Conservation (phyloP, 768 basidiomycete species). For the Myochromella boudieri region DNA sequence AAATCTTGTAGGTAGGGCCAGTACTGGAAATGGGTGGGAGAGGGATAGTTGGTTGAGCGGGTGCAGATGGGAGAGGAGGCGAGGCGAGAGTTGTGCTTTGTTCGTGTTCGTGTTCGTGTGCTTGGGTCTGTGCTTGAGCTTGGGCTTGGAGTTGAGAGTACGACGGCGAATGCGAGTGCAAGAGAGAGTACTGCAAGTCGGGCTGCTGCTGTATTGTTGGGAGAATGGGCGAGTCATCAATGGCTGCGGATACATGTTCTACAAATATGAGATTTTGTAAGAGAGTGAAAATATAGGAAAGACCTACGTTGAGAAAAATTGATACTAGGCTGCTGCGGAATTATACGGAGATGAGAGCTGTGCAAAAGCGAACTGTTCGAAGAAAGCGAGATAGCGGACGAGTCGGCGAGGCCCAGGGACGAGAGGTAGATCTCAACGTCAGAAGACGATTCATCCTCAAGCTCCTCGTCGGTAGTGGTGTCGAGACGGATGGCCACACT, state of each 20-base stretch:
- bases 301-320: neutral
- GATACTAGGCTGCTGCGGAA: slow-evolving; percentile 1
- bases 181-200: too few relatives aligned
- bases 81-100: slow-evolving; percentile 9
- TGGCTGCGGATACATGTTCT: neutral
- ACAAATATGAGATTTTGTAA: neutral
- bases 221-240: slow-evolving; percentile 10
- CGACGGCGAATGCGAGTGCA: neutral
- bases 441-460: slow-evolving; percentile 16
- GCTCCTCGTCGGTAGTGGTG: slow-evolving; percentile 13
- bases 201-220: too few relatives aligned
- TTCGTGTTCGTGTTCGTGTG: neutral
- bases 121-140: slow-evolving; percentile 1
- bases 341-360: too few relatives aligned
- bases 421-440: slow-evolving; percentile 37
- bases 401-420: slow-evolving; percentile 30
- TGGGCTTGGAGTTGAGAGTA: neutral
- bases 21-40: slow-evolving; percentile 29
- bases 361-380: too few relatives aligned
- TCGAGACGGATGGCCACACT: slow-evolving; percentile 8
- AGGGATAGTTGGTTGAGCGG: slow-evolving; percentile 31
- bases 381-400: slow-evolving; percentile 1
- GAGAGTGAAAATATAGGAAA: neutral
- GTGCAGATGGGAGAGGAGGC: slow-evolving; percentile 26
- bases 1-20: too few relatives aligned